phyloP scores from a whole-genome alignment of 192 early-diverging fungal genomes.

The Mortierella alpina region DNA sequence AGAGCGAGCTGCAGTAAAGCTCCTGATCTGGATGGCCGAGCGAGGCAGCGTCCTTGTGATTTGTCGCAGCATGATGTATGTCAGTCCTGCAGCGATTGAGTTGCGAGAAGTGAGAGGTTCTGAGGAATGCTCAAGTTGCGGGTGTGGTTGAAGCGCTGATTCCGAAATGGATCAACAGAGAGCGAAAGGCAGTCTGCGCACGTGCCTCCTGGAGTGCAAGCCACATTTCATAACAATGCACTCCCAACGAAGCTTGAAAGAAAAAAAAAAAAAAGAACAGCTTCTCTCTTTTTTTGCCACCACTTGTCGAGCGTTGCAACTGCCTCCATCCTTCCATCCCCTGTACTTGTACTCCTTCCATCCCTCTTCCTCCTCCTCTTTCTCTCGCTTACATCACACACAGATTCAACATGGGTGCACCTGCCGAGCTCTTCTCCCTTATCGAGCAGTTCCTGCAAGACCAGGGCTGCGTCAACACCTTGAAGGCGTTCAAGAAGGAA shows the following conservation, averaged over 20 bases:
- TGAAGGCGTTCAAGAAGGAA: constrained; percentile 51
- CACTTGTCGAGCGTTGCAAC: neutral
- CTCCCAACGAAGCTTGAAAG: constrained; percentile 6
- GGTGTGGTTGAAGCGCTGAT: neutral
- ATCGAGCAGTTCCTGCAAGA: constrained; percentile 50
- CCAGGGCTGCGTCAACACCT: constrained; percentile 44
- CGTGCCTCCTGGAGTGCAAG: neutral
- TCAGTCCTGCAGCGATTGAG: neutral
- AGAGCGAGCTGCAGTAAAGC: constrained; percentile 37
- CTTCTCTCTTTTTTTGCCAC: neutral
- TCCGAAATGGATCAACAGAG: neutral
- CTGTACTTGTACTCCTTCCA: neutral
- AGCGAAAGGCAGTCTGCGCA: neutral
- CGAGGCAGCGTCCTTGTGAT: constrained; percentile 31
- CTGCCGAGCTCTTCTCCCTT: constrained; percentile 45
- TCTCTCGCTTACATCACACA: constrained; percentile 2
- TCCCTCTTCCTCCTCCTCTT: neutral
- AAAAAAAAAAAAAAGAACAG: constrained; percentile 11
- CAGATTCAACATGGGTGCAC: constrained; percentile 34
- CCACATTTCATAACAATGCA: constrained; percentile 45
- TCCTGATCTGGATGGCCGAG: constrained; percentile 21
- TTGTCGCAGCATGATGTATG: constrained; percentile 43
- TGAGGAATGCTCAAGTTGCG: neutral
- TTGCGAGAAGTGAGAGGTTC: neutral
- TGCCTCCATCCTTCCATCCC: neutral